These are phyloP conservation scores for Xerophyta viscosa DNA, from an alignment of 106 monocot species.

Conservation along the genomic window DNA sequence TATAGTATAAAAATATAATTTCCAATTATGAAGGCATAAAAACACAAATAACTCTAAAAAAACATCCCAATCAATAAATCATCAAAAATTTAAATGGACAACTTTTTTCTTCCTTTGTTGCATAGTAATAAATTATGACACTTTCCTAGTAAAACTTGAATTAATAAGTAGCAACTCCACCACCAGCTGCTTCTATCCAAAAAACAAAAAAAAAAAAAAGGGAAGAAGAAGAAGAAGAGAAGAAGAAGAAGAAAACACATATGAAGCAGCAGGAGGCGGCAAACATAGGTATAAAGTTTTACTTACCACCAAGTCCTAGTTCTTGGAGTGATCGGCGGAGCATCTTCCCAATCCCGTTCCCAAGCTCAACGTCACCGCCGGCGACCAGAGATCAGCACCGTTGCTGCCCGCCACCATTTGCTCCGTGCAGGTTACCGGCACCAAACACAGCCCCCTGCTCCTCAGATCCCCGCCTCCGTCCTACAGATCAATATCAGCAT, in stretches of 20 bases:
- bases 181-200: slow-evolving; percentile 1
- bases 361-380: not conserved
- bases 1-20: no score
- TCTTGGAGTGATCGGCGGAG: not conserved
- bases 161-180: no score
- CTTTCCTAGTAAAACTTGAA: no score
- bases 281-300: not conserved
- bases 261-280: not conserved
- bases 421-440: slow-evolving; percentile 42
- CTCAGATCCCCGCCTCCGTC: slow-evolving; percentile 27
- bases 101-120: no score
- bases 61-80: no score
- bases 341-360: not conserved
- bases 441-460: slow-evolving; percentile 55
- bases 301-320: not conserved
- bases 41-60: no score
- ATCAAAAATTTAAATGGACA: no score
- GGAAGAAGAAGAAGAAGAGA: not conserved
- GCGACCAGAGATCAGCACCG: slow-evolving; percentile 23
- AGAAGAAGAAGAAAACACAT: not conserved
- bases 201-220: not conserved
- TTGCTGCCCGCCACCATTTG: slow-evolving; percentile 27
- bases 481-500: not conserved
- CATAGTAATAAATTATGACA: no score
- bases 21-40: no score